Conservation (phyloP, 495 filamentous ascomycete genomes). For the Xanthoparmelia taractica region DNA sequence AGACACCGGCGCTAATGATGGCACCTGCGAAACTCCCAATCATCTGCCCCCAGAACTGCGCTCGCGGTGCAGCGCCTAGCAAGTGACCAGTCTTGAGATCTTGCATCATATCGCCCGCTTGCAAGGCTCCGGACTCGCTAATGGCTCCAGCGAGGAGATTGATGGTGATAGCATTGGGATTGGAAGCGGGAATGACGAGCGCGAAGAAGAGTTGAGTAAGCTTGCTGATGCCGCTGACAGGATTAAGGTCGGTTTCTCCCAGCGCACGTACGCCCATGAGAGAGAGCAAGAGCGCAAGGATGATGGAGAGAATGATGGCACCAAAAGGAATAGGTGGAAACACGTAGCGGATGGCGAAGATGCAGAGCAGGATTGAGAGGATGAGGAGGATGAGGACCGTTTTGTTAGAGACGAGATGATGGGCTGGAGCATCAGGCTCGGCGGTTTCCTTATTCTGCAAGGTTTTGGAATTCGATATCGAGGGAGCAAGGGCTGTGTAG, state of each 20-base stretch:
- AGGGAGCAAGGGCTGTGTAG: conserved; percentile 38
- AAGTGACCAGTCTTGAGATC: conserved; percentile 96
- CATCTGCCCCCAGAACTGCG: conserved; percentile 94
- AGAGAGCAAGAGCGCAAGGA: conserved; percentile 80
- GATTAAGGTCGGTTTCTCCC: conserved; percentile 94
- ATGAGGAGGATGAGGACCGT: conserved; percentile 67
- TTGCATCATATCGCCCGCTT: conserved; percentile 97
- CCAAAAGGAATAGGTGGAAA: conserved; percentile 61
- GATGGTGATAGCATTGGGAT: conserved; percentile 75
- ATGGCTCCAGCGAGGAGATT: conserved; percentile 95
- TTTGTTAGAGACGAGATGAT: conserved; percentile 68
- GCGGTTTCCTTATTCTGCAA: conserved; percentile 13
- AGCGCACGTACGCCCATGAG: conserved; percentile 94
- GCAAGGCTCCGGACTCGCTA: conserved; percentile 75
- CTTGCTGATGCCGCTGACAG: conserved; percentile 94
- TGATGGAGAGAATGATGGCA: conserved; percentile 71
- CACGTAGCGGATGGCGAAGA: conserved; percentile 66
- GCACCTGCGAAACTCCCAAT: conserved; percentile 87
- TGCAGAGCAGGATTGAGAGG: conserved; percentile 69
- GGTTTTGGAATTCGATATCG: conserved; percentile 16
- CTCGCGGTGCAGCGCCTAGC: conserved; percentile 81
- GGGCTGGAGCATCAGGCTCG: conserved; percentile 62
- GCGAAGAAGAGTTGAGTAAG: conserved; percentile 92
- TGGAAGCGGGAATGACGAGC: conserved; percentile 68
- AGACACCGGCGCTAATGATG: conserved; percentile 76